Conservation (phyloP, 495 filamentous ascomycete genomes). For the Massariosphaeria phaeospora region DNA sequence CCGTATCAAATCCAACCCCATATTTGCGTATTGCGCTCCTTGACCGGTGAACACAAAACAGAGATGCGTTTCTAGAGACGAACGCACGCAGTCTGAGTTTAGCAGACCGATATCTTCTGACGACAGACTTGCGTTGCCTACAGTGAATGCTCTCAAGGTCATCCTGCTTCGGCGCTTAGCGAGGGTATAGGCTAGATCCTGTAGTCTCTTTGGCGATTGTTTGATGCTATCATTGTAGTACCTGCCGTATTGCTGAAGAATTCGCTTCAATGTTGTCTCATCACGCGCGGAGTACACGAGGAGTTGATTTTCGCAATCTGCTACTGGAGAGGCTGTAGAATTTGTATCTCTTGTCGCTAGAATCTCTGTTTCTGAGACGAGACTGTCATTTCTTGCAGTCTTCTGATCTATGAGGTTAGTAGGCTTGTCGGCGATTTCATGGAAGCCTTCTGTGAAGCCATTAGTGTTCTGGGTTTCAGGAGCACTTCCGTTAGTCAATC, state of each 20-base stretch:
- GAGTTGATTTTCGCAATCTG: neutral
- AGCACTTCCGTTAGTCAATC: neutral
- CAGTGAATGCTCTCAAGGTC: neutral
- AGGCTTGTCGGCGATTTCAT: too few relatives aligned
- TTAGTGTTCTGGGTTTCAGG: too few relatives aligned
- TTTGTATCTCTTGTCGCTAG: too few relatives aligned
- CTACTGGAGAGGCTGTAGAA: too few relatives aligned
- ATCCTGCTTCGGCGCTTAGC: neutral
- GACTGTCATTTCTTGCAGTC: too few relatives aligned
- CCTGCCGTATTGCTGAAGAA: neutral
- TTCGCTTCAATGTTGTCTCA: neutral
- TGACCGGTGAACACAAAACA: constrained; percentile 41
- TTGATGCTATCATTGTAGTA: neutral
- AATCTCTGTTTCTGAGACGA: too few relatives aligned
- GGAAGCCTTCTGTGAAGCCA: too few relatives aligned
- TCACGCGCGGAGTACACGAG: neutral
- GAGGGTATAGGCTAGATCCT: too few relatives aligned
- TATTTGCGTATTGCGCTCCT: constrained; percentile 38
- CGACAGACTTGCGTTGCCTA: neutral
- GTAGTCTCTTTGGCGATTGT: neutral
- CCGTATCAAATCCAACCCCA: constrained; percentile 35
- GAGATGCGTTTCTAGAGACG: neutral
- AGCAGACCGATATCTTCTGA: neutral
- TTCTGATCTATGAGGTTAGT: too few relatives aligned
- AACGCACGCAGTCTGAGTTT: neutral